A percentile compares a stretch with the other conserved stretches of the same genome.
Evolutionary conservation across 2,329 filamentous ascomycete species (phyloP).

Genomic region (Fusarium nisikadoi): DNA sequence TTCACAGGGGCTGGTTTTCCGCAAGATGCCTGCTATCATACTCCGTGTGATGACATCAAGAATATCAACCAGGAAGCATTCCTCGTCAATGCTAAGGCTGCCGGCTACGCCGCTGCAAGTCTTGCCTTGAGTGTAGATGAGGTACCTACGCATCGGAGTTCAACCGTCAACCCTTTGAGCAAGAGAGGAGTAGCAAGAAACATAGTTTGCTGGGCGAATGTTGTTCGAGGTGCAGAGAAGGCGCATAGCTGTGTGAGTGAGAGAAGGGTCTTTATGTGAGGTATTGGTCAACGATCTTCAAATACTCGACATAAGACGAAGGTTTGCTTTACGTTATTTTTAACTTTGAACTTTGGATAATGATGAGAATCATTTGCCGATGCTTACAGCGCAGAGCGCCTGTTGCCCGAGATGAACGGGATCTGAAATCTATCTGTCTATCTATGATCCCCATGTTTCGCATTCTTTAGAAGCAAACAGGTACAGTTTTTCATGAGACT

Average conservation of each 20-base stretch:
- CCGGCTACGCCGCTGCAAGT: slow-evolving; percentile 61
- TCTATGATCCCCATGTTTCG: not conserved
- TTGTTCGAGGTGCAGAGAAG: slow-evolving; percentile 22
- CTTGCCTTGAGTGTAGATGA: slow-evolving; percentile 49
- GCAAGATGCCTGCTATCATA: slow-evolving; percentile 52
- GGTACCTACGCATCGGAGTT: slow-evolving; percentile 38
- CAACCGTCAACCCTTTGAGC: slow-evolving; percentile 8
- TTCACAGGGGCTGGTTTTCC: slow-evolving; percentile 52
- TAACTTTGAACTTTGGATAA: not conserved
- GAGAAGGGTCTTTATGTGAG: slow-evolving; percentile 5
- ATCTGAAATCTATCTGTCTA: not conserved
- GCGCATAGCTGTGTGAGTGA: slow-evolving; percentile 15
- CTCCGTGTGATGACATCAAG: slow-evolving; percentile 51
- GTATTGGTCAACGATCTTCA: too few species aligned
- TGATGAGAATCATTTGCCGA: too few species aligned
- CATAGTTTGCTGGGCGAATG: slow-evolving; percentile 14
- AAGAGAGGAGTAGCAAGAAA: slow-evolving; percentile 14
- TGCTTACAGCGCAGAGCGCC: too few species aligned
- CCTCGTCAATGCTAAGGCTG: slow-evolving; percentile 53
- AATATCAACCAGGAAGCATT: slow-evolving; percentile 54
- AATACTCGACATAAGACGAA: not conserved
- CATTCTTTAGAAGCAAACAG: not conserved
- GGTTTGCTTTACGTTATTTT: not conserved
- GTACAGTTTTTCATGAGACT: not conserved
- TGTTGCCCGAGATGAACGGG: not conserved